A percentile compares a stretch with the other conserved stretches of the same genome.
Evolutionary conservation across 2,329 filamentous ascomycete genomes (phyloP).

Genomic region (Colletotrichum orchidophilum): DNA sequence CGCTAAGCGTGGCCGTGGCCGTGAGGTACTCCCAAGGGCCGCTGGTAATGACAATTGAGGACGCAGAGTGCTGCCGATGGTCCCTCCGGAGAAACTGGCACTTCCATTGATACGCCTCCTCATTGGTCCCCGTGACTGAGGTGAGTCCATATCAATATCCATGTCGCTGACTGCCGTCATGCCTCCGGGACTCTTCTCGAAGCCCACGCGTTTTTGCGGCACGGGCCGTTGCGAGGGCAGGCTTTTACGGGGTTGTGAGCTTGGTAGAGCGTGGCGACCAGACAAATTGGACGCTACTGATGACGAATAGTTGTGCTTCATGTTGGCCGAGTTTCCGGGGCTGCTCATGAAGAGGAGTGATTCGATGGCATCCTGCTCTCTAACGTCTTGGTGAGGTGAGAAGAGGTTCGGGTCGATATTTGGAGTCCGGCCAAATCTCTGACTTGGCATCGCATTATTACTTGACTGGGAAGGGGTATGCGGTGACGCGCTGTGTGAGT

Average conservation of each 20-base stretch:
- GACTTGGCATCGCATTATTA: slow-evolving; percentile 40
- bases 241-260: slow-evolving; percentile 59
- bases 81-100: slow-evolving; percentile 35
- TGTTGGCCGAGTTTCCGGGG: slow-evolving; percentile 74
- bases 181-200: slow-evolving; percentile 55
- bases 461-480: slow-evolving; percentile 34
- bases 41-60: slow-evolving; percentile 59
- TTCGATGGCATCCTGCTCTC: slow-evolving; percentile 85
- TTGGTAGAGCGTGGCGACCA: slow-evolving; percentile 53
- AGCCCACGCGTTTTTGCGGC: slow-evolving; percentile 55
- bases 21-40: slow-evolving; percentile 52
- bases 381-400: slow-evolving; percentile 74
- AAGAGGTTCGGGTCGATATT: slow-evolving; percentile 66
- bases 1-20: slow-evolving; percentile 53
- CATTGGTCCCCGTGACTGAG: slow-evolving; percentile 45
- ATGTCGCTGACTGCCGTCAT: slow-evolving; percentile 54
- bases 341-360: slow-evolving; percentile 85
- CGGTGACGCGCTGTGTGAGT: slow-evolving; percentile 58
- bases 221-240: slow-evolving; percentile 59
- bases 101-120: slow-evolving; percentile 40
- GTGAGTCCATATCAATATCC: slow-evolving; percentile 51
- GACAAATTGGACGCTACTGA: slow-evolving; percentile 42
- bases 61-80: slow-evolving; percentile 37
- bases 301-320: slow-evolving; percentile 64
- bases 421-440: slow-evolving; percentile 46